A percentile compares a stretch with the other conserved stretches of the same genome.
phyloP scores from a whole-genome alignment of 257 asterid genomes.

The Knoxia roxburghii region DNA sequence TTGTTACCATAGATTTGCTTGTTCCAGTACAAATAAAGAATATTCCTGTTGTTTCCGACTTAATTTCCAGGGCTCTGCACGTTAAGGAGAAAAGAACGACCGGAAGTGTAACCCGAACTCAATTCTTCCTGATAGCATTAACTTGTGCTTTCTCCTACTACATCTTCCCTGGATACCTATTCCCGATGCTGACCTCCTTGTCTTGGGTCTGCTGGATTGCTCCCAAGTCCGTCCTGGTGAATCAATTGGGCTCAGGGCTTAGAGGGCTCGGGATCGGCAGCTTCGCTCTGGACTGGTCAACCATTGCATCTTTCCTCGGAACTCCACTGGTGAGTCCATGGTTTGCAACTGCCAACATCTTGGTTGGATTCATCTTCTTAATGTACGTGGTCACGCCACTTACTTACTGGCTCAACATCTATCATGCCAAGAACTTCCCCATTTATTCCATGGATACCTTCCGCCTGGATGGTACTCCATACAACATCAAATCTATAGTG shows the following conservation, averaged over 20 bases:
- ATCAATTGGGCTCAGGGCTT: constrained; percentile 48
- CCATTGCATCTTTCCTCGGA: constrained; percentile 38
- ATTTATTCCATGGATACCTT: constrained; percentile 30
- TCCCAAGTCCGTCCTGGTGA: constrained; percentile 30
- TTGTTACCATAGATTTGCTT: too few species aligned
- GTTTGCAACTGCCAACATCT: constrained; percentile 45
- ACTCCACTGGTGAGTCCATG: constrained; percentile 55
- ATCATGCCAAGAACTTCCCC: constrained; percentile 46
- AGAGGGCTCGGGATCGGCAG: constrained; percentile 42
- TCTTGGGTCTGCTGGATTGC: constrained; percentile 54
- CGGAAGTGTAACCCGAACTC: constrained; percentile 28
- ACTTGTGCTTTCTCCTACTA: constrained; percentile 32
- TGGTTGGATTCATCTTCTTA: constrained; percentile 26
- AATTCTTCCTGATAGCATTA: constrained; percentile 42
- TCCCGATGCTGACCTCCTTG: constrained; percentile 29
- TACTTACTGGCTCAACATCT: constrained; percentile 41
- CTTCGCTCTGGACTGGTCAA: constrained; percentile 41
- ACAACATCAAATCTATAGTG: constrained; percentile 23
- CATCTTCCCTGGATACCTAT: constrained; percentile 35
- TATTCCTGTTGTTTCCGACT: too few species aligned
- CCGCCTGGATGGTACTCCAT: constrained; percentile 20
- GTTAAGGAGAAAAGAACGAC: constrained; percentile 36
- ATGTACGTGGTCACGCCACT: constrained; percentile 36
- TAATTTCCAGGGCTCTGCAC: constrained; percentile 53
- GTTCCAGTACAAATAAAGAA: too few species aligned